Conservation (phyloP, 768 basidiomycete species). For the Auricularia sp. region DNA sequence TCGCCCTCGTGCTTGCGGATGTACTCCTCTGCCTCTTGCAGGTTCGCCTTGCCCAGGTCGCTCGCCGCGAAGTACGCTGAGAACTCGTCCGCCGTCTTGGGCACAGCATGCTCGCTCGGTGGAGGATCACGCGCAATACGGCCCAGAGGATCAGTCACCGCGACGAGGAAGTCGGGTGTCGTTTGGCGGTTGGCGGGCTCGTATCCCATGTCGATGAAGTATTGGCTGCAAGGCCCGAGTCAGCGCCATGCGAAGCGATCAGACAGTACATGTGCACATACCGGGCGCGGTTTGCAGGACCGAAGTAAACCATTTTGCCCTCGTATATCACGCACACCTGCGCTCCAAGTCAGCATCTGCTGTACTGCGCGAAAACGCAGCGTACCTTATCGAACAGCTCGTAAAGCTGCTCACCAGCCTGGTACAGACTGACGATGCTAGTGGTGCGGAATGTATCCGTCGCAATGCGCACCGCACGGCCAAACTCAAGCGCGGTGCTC, state of each 20-base stretch:
- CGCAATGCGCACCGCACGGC: conserved; percentile 65
- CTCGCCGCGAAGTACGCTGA: conserved; percentile 27
- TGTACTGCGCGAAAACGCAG: too few species aligned
- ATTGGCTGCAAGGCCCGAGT: conserved; percentile 23
- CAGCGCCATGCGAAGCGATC: neutral
- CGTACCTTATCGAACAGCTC: conserved; percentile 67
- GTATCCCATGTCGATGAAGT: conserved; percentile 69
- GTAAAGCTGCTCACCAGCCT: conserved; percentile 63
- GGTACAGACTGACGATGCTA: conserved; percentile 77
- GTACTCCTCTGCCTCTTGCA: conserved; percentile 28
- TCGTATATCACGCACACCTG: conserved; percentile 53
- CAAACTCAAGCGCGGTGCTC: conserved; percentile 81
- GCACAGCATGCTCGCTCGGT: conserved; percentile 30
- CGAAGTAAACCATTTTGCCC: conserved; percentile 66
- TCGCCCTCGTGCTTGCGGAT: neutral
- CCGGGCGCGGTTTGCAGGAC: conserved; percentile 50
- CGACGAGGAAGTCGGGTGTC: conserved; percentile 74
- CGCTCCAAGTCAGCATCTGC: too few species aligned
- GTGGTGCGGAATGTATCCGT: conserved; percentile 73
- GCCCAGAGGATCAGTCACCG: conserved; percentile 43
- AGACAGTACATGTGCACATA: neutral
- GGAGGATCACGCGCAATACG: conserved; percentile 33
- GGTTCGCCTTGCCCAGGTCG: conserved; percentile 22
- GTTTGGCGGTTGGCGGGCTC: conserved; percentile 69
- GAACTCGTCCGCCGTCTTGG: conserved; percentile 50